Evolutionary conservation across 345 rosid genomes (phyloP).

Genomic region (Citrus reticulata): DNA sequence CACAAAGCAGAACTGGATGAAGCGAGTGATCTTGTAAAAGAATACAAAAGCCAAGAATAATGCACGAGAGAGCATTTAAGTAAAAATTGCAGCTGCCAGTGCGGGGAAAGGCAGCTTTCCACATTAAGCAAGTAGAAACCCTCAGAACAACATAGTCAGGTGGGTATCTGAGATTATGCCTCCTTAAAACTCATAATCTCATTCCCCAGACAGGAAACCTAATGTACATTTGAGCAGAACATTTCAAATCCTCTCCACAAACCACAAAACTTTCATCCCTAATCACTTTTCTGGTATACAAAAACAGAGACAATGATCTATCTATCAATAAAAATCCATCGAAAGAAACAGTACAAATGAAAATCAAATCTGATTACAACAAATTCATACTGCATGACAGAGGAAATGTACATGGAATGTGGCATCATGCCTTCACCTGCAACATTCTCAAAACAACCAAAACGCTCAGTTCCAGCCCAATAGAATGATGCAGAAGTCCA

Average conservation of each 20-base stretch:
- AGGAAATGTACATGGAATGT: conserved; percentile 2
- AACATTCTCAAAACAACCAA: conserved; percentile 9
- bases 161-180: background rate
- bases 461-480: background rate
- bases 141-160: background rate
- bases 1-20: background rate
- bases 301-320: background rate
- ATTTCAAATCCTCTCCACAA: background rate
- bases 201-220: background rate
- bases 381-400: background rate
- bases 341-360: conserved; percentile 1
- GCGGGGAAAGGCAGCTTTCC: background rate
- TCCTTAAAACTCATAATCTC: background rate
- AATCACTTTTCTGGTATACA: background rate
- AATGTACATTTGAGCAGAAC: background rate
- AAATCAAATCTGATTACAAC: background rate
- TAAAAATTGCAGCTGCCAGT: background rate
- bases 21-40: background rate
- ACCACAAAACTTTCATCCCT: background rate
- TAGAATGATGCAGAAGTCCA: conserved; percentile 13
- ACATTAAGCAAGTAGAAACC: background rate
- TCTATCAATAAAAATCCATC: background rate
- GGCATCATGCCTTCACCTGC: background rate
- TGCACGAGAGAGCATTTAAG: background rate
- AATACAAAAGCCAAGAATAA: background rate